Conservation (phyloP, 2,329 filamentous ascomycete genomes). For the Hypoxylon sp. region DNA sequence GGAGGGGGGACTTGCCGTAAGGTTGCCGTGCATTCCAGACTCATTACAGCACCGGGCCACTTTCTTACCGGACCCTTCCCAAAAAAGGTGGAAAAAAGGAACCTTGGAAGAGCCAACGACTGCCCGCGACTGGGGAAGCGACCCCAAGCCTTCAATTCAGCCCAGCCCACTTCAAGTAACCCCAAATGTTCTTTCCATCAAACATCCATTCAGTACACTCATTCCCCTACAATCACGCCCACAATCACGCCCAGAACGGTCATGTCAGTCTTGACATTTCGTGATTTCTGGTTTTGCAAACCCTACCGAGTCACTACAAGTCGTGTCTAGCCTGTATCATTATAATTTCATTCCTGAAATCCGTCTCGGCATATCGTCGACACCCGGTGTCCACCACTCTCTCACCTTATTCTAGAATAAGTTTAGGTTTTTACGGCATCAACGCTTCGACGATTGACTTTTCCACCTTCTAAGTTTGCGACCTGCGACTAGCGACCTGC, state of each 20-base stretch:
- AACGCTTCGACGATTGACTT: conserved; percentile 34
- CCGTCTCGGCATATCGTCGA: conserved; percentile 18
- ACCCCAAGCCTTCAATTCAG: conserved; percentile 40
- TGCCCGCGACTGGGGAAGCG: conserved; percentile 32
- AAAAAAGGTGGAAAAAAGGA: conserved; percentile 19
- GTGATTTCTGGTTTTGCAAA: conserved; percentile 23
- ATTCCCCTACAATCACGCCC: conserved; percentile 29
- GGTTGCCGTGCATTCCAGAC: conserved; percentile 24
- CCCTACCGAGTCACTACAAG: conserved; percentile 20
- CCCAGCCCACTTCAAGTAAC: conserved; percentile 36
- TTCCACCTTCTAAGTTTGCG: conserved; percentile 19
- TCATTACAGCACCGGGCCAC: conserved; percentile 37
- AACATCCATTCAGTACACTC: conserved; percentile 24
- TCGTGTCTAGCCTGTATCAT: conserved; percentile 28
- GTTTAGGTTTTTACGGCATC: conserved; percentile 37
- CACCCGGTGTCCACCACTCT: conserved; percentile 9
- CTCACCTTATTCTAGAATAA: conserved; percentile 16
- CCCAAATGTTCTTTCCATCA: conserved; percentile 35
- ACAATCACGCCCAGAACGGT: conserved; percentile 31
- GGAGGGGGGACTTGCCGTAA: conserved; percentile 13
- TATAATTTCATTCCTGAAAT: conserved; percentile 34
- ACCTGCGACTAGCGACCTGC: conserved; percentile 10
- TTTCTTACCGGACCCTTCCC: conserved; percentile 36
- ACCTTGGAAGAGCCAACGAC: conserved; percentile 22
- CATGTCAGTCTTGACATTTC: conserved; percentile 29